These are phyloP conservation scores for Clitopilus passeckerianus DNA, from an alignment of 768 basidiomycete genomes.

Conservation along the genomic window DNA sequence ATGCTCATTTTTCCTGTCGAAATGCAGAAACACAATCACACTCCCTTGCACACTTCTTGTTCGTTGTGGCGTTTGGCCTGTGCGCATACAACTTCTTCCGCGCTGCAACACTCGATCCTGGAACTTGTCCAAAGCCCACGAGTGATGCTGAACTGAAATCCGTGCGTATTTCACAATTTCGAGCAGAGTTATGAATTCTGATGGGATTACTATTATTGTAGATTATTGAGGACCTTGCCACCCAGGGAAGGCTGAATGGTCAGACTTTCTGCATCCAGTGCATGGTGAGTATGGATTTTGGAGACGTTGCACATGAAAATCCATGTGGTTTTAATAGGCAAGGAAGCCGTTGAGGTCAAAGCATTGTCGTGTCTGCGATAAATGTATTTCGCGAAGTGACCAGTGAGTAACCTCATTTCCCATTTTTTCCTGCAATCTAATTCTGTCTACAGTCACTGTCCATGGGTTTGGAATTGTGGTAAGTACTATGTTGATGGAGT, in stretches of 20 bases:
- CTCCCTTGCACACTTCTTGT: constrained; percentile 70
- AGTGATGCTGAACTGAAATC: constrained; percentile 86
- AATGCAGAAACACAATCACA: constrained; percentile 70
- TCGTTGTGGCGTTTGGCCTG: constrained; percentile 61
- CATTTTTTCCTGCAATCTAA: constrained; percentile 2
- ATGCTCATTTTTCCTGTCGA: neutral
- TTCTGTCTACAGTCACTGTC: constrained; percentile 69
- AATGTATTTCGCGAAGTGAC: constrained; percentile 86
- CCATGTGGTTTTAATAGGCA: constrained; percentile 40
- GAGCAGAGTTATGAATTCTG: neutral
- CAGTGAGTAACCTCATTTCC: constrained; percentile 56
- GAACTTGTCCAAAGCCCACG: constrained; percentile 74
- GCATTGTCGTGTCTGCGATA: constrained; percentile 90
- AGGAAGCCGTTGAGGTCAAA: constrained; percentile 91
- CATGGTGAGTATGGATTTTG: constrained; percentile 53
- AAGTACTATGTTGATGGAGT: constrained; percentile 18
- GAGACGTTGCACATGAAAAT: neutral
- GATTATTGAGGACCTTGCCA: constrained; percentile 90
- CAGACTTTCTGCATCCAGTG: constrained; percentile 96
- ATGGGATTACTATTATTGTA: constrained; percentile 19
- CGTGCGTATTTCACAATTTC: constrained; percentile 35
- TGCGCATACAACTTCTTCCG: constrained; percentile 92
- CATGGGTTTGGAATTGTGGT: constrained; percentile 99
- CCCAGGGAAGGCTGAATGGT: constrained; percentile 85
- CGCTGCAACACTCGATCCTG: constrained; percentile 84